phyloP scores from a whole-genome alignment of 164 flowering plant species.

The Vitis labrusca region DNA sequence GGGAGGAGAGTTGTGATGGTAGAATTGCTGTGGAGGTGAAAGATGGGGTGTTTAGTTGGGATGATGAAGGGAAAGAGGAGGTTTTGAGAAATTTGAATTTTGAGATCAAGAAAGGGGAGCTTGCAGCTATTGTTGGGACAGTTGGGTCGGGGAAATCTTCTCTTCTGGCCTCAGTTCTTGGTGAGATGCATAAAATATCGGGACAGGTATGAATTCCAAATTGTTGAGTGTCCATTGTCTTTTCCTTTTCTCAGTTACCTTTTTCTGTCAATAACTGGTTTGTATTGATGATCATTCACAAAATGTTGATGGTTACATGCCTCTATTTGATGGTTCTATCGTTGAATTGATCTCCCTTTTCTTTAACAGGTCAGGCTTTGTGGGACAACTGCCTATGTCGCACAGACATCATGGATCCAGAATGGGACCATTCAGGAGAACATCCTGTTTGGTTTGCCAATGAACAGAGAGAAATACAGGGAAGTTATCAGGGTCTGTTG shows the following conservation, averaged over 20 bases:
- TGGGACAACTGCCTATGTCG: slow-evolving; percentile 93
- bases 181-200: slow-evolving; percentile 87
- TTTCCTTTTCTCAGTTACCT: too few species aligned
- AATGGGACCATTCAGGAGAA: slow-evolving; percentile 94
- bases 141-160: slow-evolving; percentile 98
- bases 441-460: slow-evolving; percentile 80
- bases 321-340: neutral
- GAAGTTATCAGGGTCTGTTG: slow-evolving; percentile 76
- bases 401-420: slow-evolving; percentile 98
- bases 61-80: slow-evolving; percentile 56
- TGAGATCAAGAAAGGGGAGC: slow-evolving; percentile 65
- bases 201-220: slow-evolving; percentile 66
- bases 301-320: too few species aligned
- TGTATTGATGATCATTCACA: too few species aligned
- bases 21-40: slow-evolving; percentile 62
- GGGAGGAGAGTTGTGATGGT: slow-evolving; percentile 47
- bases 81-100: slow-evolving; percentile 59
- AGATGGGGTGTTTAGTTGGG: slow-evolving; percentile 84
- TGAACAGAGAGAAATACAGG: slow-evolving; percentile 61
- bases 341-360: neutral
- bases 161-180: slow-evolving; percentile 74
- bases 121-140: slow-evolving; percentile 89
- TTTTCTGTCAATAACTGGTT: too few species aligned
- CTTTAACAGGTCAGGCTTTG: slow-evolving; percentile 70
- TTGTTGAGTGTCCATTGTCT: too few species aligned